Base-by-base conservation (phyloP, 2,329 filamentous ascomycete genomes). In the Metarhizium guizhouense region DNA sequence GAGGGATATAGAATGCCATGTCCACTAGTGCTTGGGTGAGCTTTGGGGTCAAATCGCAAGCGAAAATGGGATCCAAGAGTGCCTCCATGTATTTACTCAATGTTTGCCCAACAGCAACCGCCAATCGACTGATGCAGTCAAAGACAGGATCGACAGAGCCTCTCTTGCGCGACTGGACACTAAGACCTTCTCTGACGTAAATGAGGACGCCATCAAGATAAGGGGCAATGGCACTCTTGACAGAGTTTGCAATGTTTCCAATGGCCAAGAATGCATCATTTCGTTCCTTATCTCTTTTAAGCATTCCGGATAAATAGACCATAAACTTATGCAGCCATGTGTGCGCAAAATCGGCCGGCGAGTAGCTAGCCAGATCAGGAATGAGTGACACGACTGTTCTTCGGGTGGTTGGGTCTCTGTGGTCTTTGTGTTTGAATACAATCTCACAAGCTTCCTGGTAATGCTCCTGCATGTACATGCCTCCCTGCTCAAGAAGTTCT, bases 51-150 rank as follows among this genome's bases (percentile, higher is more conserved):
- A 99, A 78, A 51, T 95, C 94, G 68, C 94, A 99, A 16, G 90
- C 92, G 71, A 99, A 99, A 57, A 99, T 96, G 11, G 95, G 92
- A 63, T 96, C 93, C 10, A 99, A 80, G 32, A 99, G 76, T 13
- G 92, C 89, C 68, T 96, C 92, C 85, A 99, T 96, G 68, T 97
- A 96, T 72, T 97, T 99, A 79, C 90, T 97, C 54, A 99, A 78
- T 0, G 93, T 94, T 73, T 99, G 94, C 1, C 94, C 94, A 34
- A 97, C 94, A 3, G 94, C 94, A 49, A 95, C 87, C 0, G 94
- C 91, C 53, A 99, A 82, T 75, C 95, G 92, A 70, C 95, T 99
- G 68, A 99, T 95, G 71, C 94, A 99, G 71, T 96, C 90, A 65
- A 97, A 97, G 58, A 97, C 93, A 0, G 93, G 91, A 60, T 86